Evolutionary conservation across 179 eudicot genomes (phyloP), one percentile per base, ranked within the genome.

Genomic region (Patellifolia procumbens): DNA sequence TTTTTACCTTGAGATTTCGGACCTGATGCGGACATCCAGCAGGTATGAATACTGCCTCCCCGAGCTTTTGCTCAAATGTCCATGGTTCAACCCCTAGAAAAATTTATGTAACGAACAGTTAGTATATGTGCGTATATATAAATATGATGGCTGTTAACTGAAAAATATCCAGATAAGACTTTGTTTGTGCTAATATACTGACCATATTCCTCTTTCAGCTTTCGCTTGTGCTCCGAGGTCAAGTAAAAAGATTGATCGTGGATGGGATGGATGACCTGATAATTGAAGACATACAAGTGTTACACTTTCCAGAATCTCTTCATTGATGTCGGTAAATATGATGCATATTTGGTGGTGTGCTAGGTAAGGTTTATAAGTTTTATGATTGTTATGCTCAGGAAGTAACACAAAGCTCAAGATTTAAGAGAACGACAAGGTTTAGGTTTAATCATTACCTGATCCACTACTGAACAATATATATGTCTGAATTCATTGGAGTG

Each of bases 21-120:
- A 91, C 91, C 84, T 91, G 97, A 70, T 91, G 91, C 4, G 97
- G 97, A 68, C 93, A 89, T 3, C 96, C 91, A 68, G 93, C 96
- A 67, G 96, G 96, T 81, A 91, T 88, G 70, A 91, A 88, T 39
- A 91, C 97, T 15, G 97, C 97, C 76, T 91, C 97, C 56, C 97
- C 97, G 29, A 85, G 74, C 64, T 76, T 86, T 72, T 91, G 93
- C 77, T 85, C 85, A 56, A 91, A 89, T 17, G 97, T 91, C 97
- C 97, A 90, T 46, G 93, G 89, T 68, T 87, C 91, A 52, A 91
- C 81, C 43, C 89, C 97, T 89, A 68, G 24, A 62, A 20, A 17
- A n/a, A 22, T 52, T 9, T 1, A 62, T 53, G 10, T 17, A 16
- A 53, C 2, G 58, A 63, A 51, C 28, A 52, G 12, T 63, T n/a